Conservation (phyloP, 768 basidiomycete genomes). For the Podaxis carcinomalis region DNA sequence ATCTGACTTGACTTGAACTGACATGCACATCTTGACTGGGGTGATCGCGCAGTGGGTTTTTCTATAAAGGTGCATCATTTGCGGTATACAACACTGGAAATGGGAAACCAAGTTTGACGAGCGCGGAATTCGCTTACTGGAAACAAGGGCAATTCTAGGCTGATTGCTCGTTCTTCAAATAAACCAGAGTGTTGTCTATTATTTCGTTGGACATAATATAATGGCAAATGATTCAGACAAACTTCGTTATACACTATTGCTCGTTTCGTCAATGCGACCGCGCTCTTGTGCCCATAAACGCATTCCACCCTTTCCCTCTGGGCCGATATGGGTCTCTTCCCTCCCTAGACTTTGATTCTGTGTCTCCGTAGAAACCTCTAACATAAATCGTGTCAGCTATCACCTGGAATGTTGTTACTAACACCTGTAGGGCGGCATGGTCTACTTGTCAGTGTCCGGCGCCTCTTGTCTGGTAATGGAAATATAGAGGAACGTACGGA, state of each 20-base stretch:
- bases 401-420: conserved; percentile 61
- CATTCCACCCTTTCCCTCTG: neutral
- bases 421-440: conserved; percentile 35
- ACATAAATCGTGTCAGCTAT: conserved; percentile 54
- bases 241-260: neutral
- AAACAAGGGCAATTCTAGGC: conserved; percentile 20
- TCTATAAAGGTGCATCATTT: conserved; percentile 34
- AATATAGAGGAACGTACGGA: conserved; percentile 38
- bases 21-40: neutral
- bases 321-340: neutral
- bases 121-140: conserved; percentile 34
- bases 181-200: neutral
- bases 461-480: neutral
- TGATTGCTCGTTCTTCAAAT: neutral
- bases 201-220: neutral
- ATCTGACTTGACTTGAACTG: neutral
- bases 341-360: neutral
- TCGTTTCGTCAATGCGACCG: neutral
- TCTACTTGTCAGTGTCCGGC: neutral
- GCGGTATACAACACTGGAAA: conserved; percentile 36
- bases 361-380: conserved; percentile 29
- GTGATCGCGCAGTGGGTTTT: conserved; percentile 24
- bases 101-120: conserved; percentile 29
- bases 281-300: neutral
- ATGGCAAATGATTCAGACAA: neutral